Evolutionary conservation across 768 basidiomycete species (phyloP).

Genomic region (Dioszegia crocea): DNA sequence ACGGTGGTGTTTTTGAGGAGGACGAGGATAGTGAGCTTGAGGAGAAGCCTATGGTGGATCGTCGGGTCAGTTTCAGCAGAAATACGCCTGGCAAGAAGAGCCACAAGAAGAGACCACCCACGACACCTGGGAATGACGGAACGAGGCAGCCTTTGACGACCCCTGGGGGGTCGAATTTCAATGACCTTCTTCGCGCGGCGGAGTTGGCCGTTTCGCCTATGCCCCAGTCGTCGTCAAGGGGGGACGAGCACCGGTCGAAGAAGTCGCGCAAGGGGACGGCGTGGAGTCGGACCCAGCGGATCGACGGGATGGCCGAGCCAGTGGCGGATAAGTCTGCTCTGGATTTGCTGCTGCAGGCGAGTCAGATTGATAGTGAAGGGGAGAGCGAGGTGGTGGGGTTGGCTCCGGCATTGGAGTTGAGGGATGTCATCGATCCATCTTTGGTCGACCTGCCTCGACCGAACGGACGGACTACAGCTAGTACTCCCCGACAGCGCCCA

Average conservation of each 20-base stretch:
- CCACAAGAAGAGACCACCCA: conserved; percentile 21
- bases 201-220: conserved; percentile 22
- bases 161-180: conserved; percentile 42
- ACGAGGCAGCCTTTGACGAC: conserved; percentile 24
- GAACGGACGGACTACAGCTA: conserved; percentile 3
- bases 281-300: conserved; percentile 4
- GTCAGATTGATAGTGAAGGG: conserved; percentile 31
- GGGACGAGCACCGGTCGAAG: conserved; percentile 14
- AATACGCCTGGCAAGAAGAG: conserved; percentile 16
- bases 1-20: conserved; percentile 22
- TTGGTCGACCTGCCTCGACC: conserved; percentile 4
- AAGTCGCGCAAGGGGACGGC: conserved; percentile 7
- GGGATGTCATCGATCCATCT: conserved; percentile 27
- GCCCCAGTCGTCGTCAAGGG: neutral
- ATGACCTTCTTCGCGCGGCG: conserved; percentile 41
- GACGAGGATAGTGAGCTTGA: conserved; percentile 24
- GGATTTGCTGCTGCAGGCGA: conserved; percentile 38
- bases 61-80: conserved; percentile 10
- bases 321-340: conserved; percentile 18
- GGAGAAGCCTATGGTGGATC: conserved; percentile 13
- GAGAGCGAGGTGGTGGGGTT: neutral
- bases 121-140: conserved; percentile 17
- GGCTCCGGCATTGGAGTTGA: neutral
- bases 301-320: conserved; percentile 8
- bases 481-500: conserved; percentile 19